Percentiles rank a stretch among this genome's conserved stretches.
Evolutionary conservation across 2,329 filamentous ascomycete genomes (phyloP).

Genomic region (Nectriaceae sp.): DNA sequence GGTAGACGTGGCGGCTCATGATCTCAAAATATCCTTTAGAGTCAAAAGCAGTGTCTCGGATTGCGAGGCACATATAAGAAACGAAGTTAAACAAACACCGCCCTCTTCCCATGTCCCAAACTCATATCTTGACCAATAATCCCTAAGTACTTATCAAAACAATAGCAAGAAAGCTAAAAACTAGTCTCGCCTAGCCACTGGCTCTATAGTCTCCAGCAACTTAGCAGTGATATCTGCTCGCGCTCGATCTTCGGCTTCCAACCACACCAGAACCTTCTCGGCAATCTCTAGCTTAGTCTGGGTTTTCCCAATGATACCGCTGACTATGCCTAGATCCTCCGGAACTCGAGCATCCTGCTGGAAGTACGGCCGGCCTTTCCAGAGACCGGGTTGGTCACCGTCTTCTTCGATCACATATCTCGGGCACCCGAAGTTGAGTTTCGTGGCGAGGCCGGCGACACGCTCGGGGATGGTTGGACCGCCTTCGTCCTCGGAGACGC

Average conservation of each 20-base stretch:
- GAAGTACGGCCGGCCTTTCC: constrained; percentile 38
- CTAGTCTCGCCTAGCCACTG: too few relatives aligned
- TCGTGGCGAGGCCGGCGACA: constrained; percentile 35
- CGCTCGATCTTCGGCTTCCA: constrained; percentile 30
- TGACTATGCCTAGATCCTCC: constrained; percentile 34
- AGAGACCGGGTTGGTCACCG: constrained; percentile 30
- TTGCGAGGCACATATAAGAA: too few relatives aligned
- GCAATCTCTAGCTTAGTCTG: constrained; percentile 42
- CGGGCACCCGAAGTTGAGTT: constrained; percentile 36
- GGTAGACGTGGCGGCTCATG: constrained; percentile 30
- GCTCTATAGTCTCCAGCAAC: neutral
- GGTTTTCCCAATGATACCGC: constrained; percentile 35
- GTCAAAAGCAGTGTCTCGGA: too few relatives aligned
- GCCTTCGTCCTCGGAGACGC: constrained; percentile 6
- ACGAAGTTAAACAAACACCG: too few relatives aligned
- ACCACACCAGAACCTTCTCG: constrained; percentile 38
- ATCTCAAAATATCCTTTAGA: too few relatives aligned
- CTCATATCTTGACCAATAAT: too few relatives aligned
- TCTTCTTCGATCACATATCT: constrained; percentile 32
- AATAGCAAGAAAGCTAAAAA: too few relatives aligned
- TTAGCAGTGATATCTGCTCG: constrained; percentile 6
- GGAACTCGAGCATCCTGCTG: constrained; percentile 33
- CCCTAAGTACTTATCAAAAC: too few relatives aligned
- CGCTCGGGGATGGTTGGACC: constrained; percentile 21
- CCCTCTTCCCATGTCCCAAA: too few relatives aligned